Evolutionary conservation across 257 asterid genomes (phyloP).

Genomic region (Jacaranda mimosifolia): DNA sequence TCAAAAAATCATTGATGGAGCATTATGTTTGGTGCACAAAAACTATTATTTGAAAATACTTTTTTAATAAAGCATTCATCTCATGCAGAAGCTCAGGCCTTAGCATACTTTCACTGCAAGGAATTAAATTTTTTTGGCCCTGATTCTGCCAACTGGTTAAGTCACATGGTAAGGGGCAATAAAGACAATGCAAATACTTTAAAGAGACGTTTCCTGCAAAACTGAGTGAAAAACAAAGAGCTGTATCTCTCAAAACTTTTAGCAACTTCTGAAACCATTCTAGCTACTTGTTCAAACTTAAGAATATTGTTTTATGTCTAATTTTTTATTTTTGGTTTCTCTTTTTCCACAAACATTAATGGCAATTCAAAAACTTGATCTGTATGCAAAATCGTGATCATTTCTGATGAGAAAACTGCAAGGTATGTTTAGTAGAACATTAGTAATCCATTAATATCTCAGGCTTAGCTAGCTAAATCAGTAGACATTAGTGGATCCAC

Average conservation of each 20-base stretch:
- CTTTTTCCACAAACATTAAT: neutral
- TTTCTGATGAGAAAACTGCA: neutral
- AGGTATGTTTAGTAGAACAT: neutral
- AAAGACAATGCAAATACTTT: constrained; percentile 3
- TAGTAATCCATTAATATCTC: constrained; percentile 19
- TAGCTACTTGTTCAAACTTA: neutral
- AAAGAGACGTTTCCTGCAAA: constrained; percentile 22
- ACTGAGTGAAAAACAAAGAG: neutral
- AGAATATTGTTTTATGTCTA: neutral
- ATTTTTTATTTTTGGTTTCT: neutral
- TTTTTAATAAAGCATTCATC: neutral
- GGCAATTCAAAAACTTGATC: neutral
- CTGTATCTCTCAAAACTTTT: neutral
- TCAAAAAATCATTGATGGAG: constrained; percentile 5
- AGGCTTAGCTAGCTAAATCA: constrained; percentile 6
- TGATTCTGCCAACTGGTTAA: neutral
- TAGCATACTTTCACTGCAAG: neutral
- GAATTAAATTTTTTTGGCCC: neutral
- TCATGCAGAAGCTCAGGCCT: neutral
- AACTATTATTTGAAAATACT: neutral
- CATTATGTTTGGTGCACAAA: constrained; percentile 13
- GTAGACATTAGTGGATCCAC: neutral
- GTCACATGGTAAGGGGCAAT: neutral
- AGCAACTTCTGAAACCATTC: constrained; percentile 3
- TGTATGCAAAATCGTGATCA: neutral